Evolutionary conservation across 768 basidiomycete species (phyloP).

Genomic region (Omphalotus guepiniiformis): DNA sequence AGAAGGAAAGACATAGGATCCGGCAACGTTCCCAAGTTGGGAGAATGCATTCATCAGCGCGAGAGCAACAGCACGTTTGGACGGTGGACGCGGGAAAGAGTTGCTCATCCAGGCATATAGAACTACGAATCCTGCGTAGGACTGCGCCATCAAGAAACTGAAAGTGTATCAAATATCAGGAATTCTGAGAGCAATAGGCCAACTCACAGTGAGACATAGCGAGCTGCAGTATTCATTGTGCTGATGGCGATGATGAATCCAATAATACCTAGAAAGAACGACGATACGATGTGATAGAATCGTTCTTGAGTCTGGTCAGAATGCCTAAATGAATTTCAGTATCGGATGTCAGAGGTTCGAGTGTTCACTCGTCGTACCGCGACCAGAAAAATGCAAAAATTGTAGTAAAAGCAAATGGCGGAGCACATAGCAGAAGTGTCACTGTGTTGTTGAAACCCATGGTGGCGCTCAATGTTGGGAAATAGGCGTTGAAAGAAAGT

Average conservation of each 20-base stretch:
- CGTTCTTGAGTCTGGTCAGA: conserved; percentile 76
- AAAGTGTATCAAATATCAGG: not conserved
- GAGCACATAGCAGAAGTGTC: conserved; percentile 73
- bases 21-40: conserved; percentile 80
- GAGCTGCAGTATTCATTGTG: conserved; percentile 62
- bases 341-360: conserved; percentile 5
- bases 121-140: conserved; percentile 65
- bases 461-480: conserved; percentile 61
- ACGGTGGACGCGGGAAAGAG: conserved; percentile 66
- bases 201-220: conserved; percentile 67
- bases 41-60: conserved; percentile 79
- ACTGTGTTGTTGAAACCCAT: conserved; percentile 63
- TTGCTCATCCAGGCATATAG: conserved; percentile 50
- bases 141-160: conserved; percentile 76
- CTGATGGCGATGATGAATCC: conserved; percentile 72
- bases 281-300: conserved; percentile 60
- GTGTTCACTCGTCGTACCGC: no score
- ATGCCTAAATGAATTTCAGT: conserved; percentile 39
- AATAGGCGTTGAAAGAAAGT: conserved; percentile 75
- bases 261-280: conserved; percentile 59
- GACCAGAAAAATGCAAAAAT: conserved; percentile 49
- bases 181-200: not conserved
- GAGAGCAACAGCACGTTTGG: conserved; percentile 80
- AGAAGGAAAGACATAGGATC: conserved; percentile 55
- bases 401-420: conserved; percentile 73